Evolutionary conservation across 176 grass and related monocot species (phyloP), one percentile per base, ranked within the genome.

Genomic region (Triticum timopheevii): DNA sequence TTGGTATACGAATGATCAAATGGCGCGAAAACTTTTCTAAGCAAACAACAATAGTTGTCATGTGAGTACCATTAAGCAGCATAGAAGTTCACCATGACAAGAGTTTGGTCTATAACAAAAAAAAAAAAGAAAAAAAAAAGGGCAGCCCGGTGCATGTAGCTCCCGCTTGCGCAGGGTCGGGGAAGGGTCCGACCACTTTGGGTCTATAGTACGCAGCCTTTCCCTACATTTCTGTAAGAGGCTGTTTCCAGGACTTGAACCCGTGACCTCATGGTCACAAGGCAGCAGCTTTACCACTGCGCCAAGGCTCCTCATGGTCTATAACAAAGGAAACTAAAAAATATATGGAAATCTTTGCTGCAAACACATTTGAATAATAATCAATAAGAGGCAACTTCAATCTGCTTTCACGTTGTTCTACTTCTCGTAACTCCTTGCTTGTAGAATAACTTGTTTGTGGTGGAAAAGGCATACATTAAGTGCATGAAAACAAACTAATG

Each of bases 1-100:
- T 94, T 27, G 96, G 96, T 88, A 98, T 87, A 75, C 92, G 87
- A 49, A 98, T 88, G 73, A 90, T 87, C 73, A 98, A 86, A 94
- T 98, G 96, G 80, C 96, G 90, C 38, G 96, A 98, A 84, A 98
- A 96, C 86, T 98, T 98, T 58, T 81, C 96, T 98, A 92, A 85
- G 66, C 40, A 91, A 63, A 87, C 13, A 39, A 68, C 13, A 77
- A 80, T 63, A 89, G 69, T 65, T 84, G 19, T 50, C 42, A 83
- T 83, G 38, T 77, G 39, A 86, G 66, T 54, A 80, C 1, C 63
- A 36, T 52, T 83, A 73, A 44, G 31, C 24, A 83, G 65, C 27
- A 86, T 64, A 83, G 4, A 85, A 81, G 28, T 25, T 90, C 19
- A 40, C 34, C 65, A 33, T 39, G 9, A 47, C 12, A n/a, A 78